phyloP scores from a whole-genome alignment of 495 filamentous ascomycete species.

The Monascus purpureus region DNA sequence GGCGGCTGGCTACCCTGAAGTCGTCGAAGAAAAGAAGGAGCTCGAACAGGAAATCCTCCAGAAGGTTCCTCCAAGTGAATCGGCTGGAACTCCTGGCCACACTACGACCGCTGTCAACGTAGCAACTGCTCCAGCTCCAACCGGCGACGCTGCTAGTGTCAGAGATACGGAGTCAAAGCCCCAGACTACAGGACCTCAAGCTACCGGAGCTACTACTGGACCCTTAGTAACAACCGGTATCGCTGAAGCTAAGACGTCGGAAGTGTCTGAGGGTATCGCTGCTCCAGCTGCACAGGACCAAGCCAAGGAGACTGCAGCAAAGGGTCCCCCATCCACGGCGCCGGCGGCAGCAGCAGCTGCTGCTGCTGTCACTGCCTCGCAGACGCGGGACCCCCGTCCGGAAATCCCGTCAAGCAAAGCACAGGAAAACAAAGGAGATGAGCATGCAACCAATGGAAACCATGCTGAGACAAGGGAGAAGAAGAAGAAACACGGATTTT shows the following conservation, averaged over 20 bases:
- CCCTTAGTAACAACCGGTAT: slow-evolving; percentile 6
- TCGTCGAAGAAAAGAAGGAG: slow-evolving; percentile 65
- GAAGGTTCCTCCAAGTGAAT: slow-evolving; percentile 34
- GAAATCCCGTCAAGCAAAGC: neutral
- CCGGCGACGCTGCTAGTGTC: slow-evolving; percentile 5
- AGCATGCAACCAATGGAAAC: too few relatives aligned
- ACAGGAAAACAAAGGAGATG: slow-evolving; percentile 1
- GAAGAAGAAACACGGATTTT: too few relatives aligned
- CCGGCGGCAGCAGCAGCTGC: neutral
- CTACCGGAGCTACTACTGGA: slow-evolving; percentile 7
- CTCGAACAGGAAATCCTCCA: slow-evolving; percentile 55
- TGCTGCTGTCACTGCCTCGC: too few relatives aligned
- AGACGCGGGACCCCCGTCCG: too few relatives aligned
- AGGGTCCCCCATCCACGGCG: neutral
- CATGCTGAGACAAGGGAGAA: slow-evolving; percentile 25
- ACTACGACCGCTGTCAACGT: slow-evolving; percentile 29
- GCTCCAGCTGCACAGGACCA: too few relatives aligned
- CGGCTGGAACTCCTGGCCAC: slow-evolving; percentile 39
- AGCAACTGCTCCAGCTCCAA: slow-evolving; percentile 24
- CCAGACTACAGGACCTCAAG: slow-evolving; percentile 12
- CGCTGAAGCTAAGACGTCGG: slow-evolving; percentile 1
- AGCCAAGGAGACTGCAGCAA: slow-evolving; percentile 2
- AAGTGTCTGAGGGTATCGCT: neutral
- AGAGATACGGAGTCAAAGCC: slow-evolving; percentile 29
- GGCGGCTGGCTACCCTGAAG: slow-evolving; percentile 50